Evolutionary conservation across 106 monocot species (phyloP), one percentile per base, ranked within the genome.

Genomic region (Dendrobium catenatum): DNA sequence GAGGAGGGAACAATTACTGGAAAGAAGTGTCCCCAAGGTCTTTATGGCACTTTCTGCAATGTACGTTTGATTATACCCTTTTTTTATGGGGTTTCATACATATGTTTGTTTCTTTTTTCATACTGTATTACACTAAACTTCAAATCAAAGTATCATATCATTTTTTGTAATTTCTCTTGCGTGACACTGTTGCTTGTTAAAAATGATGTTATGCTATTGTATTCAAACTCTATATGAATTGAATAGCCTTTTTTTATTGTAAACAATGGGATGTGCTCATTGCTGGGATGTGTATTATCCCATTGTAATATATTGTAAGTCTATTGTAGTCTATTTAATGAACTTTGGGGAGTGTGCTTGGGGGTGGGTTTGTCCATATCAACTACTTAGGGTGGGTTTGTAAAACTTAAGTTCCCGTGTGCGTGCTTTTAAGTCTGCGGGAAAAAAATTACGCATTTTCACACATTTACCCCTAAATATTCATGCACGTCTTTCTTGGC

Each of bases 41-140:
- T 96, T 31, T 94, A 82, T 89, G 96, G 96, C 64, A 94, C 91
- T 79, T 96, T 94, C 77, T 96, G 96, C 83, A 87, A 54, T 82
- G 96, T 96, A 94, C 74, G 85, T 43, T 17, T 78, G 37, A 70
- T 80, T 68, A 48, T 17, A 4, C 2, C 20, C 8, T 8, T 44
- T 44, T n/a, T 10, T 70, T 8, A 33, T 70, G 33, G n/a, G 11
- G 33, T 51, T 70, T 68, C 6, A 68, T 31, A 17, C 42, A 18
- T 44, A 43, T 43, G 11, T 44, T 44, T 74, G 5, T 22, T 74
- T 74, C 11, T 73, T 74, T 74, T 20, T 20, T 18, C 29, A 42
- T 8, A 37, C 15, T 37, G 5, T 4, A 33, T 4, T 70, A 26
- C 33, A 9, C 33, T 70, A 2, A 4, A 37, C 37, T 29, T 13